Evolutionary conservation across 208 protist species (phyloP).

Genomic region (Acanthamoeba castellanii): DNA sequence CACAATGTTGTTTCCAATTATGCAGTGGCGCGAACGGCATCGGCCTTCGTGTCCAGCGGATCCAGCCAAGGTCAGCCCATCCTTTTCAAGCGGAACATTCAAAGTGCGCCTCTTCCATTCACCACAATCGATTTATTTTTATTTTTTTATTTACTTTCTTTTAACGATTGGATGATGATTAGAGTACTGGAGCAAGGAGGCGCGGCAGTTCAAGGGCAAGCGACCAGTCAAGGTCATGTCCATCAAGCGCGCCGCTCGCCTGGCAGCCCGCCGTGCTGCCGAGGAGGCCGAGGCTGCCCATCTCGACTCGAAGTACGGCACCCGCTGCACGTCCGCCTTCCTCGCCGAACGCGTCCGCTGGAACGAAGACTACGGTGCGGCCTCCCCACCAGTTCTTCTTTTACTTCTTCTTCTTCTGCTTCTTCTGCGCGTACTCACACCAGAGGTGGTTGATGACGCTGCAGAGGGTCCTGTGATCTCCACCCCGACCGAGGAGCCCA

Average conservation of each 20-base stretch:
- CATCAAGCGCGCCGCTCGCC: constrained; percentile 24
- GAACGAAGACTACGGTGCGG: neutral
- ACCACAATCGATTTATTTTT: neutral
- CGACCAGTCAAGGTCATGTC: constrained; percentile 3
- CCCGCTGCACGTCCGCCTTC: neutral
- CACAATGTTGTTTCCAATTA: neutral
- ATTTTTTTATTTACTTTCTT: neutral
- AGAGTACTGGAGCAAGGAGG: constrained; percentile 51
- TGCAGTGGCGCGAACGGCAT: neutral
- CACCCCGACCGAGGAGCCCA: neutral
- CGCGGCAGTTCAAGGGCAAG: neutral
- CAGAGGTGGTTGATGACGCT: neutral
- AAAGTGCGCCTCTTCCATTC: neutral
- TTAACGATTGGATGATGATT: neutral
- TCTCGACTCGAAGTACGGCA: constrained; percentile 14
- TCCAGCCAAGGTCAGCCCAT: constrained; percentile 5
- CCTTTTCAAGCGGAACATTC: constrained; percentile 36
- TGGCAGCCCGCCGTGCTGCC: neutral
- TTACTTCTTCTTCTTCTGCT: neutral
- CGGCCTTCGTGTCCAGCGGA: neutral
- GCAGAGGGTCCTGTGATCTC: neutral
- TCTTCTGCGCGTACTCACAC: neutral
- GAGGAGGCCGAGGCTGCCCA: neutral
- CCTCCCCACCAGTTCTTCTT: too few species aligned
- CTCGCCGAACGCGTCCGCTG: neutral